A percentile compares a stretch with the other conserved stretches of the same genome.
phyloP scores from a whole-genome alignment of 768 basidiomycete species.

The Harrya chromipes region DNA sequence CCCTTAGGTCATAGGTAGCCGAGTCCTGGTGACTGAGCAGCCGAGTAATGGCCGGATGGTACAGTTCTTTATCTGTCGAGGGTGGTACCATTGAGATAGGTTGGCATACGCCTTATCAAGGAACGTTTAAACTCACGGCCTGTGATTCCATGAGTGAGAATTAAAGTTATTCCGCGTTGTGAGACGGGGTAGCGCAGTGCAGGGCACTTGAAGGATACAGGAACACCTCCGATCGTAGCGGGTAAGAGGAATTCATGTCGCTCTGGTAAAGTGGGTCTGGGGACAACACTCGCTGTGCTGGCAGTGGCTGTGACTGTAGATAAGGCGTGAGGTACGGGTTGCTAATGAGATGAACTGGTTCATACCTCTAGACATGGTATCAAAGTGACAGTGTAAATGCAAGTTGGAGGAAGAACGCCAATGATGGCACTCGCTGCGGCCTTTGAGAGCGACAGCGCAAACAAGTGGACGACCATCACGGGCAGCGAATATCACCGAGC shows the following conservation, averaged over 20 bases:
- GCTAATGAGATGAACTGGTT: too few species aligned
- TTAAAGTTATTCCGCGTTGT: constrained; percentile 19
- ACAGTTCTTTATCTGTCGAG: constrained; percentile 28
- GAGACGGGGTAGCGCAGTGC: constrained; percentile 29
- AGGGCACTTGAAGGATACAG: constrained; percentile 17
- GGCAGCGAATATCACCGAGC: too few species aligned
- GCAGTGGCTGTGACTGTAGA: not conserved
- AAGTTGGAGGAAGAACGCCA: too few species aligned
- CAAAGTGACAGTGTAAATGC: too few species aligned
- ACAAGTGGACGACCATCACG: too few species aligned
- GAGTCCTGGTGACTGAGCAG: constrained; percentile 17
- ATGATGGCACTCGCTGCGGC: too few species aligned
- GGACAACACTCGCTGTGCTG: not conserved
- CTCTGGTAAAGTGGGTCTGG: constrained; percentile 10
- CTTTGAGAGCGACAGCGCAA: too few species aligned
- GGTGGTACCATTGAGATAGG: too few species aligned
- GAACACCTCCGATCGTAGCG: constrained; percentile 15
- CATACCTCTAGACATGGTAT: too few species aligned
- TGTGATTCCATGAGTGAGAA: constrained; percentile 27
- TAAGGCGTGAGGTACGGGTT: not conserved
- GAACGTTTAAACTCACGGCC: constrained; percentile 18
- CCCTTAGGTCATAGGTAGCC: constrained; percentile 22
- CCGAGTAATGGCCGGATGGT: constrained; percentile 19
- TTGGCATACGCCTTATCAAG: not conserved
- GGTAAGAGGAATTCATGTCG: constrained; percentile 17